Base-by-base conservation (phyloP, 2,329 filamentous ascomycete genomes). In the Fusarium sp. region DNA sequence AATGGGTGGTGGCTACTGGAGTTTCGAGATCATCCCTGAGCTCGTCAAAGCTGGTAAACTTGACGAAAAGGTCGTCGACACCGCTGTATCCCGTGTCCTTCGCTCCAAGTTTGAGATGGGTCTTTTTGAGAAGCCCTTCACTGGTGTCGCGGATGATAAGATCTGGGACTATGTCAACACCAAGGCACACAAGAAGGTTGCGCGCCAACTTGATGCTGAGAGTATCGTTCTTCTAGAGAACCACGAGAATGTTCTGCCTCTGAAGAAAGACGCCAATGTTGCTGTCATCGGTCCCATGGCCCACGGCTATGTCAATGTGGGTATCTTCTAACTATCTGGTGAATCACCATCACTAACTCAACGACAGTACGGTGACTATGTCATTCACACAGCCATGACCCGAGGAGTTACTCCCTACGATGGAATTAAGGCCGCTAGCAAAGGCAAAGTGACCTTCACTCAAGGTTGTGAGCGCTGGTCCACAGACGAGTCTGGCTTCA, bases 281-380 rank as follows among this genome's bases (percentile, higher is more conserved):
- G 91, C 91, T 9, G 90, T 94, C 21, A 92, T 94, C 74, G 92
- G 92, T 0, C 92, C 92, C 4, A 94, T 94, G 89, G 92, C 90
- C 3, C 87, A 92, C 73, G 90, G 89, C 2, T 92, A 86, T 72
- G 90, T 93, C 85, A 93, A 93, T 75, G 89, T 90, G 74, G 81
- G 87, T 82, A 14, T 11, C 38, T 16, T 11, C 5, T 18, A 11
- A 25, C 19, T 9, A 4, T 19, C 15, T 3, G 11, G 27, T 18
- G 25, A 29, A 15, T 18, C 58, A 21, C 12, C 58, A 31, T 7
- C n/a, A 39, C 69, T 79, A 41, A 66, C 48, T 38, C 14, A 58
- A 19, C n/a, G 65, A 19, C 41, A 73, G 86, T 92, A 93, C 66
- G 92, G 92, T 56, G 92, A 93, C 80, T 94, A 94, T 74, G 91